Percentiles rank a stretch among this genome's conserved stretches.
These are phyloP conservation scores for Abrus pulchellus DNA, from an alignment of 306 rosid genomes.

Conservation along the genomic window DNA sequence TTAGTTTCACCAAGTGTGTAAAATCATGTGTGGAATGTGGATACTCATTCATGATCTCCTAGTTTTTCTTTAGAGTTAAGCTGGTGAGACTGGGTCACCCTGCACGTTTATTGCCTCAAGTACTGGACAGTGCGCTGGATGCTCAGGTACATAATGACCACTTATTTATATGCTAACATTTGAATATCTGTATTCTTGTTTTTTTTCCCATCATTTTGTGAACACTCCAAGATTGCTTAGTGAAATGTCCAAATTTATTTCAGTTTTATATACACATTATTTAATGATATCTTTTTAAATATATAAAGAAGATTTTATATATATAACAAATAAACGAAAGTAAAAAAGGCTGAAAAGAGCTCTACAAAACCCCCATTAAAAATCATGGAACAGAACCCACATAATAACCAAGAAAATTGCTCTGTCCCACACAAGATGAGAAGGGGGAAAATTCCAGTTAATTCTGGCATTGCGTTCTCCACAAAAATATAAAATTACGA, in stretches of 20 bases:
- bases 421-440: conserved; percentile 3
- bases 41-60: conserved; percentile 38
- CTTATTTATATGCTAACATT: conserved; percentile 29
- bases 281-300: not conserved
- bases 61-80: conserved; percentile 73
- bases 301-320: no score
- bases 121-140: conserved; percentile 94
- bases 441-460: not conserved
- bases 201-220: not conserved
- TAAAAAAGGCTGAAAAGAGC: not conserved
- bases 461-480: not conserved
- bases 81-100: conserved; percentile 99
- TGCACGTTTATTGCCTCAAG: conserved; percentile 98
- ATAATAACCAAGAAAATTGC: conserved; percentile 1
- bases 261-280: conserved; percentile 13
- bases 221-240: not conserved
- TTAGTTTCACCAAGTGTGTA: conserved; percentile 41
- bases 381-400: not conserved
- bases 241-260: not conserved
- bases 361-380: not conserved
- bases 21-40: conserved; percentile 23
- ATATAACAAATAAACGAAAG: no score
- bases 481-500: not conserved
- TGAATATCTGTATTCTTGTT: conserved; percentile 28
- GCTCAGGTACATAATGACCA: conserved; percentile 73